phyloP scores from a whole-genome alignment of 1,284 basidiomycete genomes.

The Paramarasmius palmivorus region DNA sequence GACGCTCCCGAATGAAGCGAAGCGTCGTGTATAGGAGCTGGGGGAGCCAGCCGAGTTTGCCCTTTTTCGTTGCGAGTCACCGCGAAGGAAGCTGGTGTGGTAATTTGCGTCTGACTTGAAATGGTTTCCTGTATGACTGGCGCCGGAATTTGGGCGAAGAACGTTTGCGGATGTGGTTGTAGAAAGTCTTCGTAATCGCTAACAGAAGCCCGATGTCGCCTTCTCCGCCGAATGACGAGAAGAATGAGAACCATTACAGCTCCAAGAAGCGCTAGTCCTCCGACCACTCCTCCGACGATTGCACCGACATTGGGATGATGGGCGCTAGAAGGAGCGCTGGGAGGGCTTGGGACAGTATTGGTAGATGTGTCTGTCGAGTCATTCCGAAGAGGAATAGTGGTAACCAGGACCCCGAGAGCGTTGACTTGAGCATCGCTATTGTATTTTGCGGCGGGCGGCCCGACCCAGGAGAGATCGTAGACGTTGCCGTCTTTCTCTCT shows the following conservation, averaged over 20 bases:
- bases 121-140: no score
- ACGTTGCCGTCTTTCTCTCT: conserved; percentile 8
- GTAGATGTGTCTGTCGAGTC: not conserved
- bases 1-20: no score
- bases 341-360: not conserved
- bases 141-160: no score
- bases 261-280: not conserved
- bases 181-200: not conserved
- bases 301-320: not conserved
- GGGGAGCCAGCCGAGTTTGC: no score
- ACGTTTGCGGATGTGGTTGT: no score
- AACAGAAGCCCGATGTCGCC: not conserved
- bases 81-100: no score
- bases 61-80: no score
- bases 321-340: not conserved
- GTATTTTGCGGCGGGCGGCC: conserved; percentile 8
- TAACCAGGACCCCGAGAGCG: conserved; percentile 10
- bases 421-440: conserved; percentile 4
- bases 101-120: no score
- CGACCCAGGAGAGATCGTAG: conserved; percentile 15
- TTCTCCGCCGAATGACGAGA: not conserved
- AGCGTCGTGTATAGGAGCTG: no score
- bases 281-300: conserved; percentile 3
- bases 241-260: not conserved
- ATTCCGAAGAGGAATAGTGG: conserved; percentile 8